A percentile compares a stretch with the other conserved stretches of the same genome.
phyloP scores from a whole-genome alignment of 129 eudicot species.

The Pittosporum tobira region DNA sequence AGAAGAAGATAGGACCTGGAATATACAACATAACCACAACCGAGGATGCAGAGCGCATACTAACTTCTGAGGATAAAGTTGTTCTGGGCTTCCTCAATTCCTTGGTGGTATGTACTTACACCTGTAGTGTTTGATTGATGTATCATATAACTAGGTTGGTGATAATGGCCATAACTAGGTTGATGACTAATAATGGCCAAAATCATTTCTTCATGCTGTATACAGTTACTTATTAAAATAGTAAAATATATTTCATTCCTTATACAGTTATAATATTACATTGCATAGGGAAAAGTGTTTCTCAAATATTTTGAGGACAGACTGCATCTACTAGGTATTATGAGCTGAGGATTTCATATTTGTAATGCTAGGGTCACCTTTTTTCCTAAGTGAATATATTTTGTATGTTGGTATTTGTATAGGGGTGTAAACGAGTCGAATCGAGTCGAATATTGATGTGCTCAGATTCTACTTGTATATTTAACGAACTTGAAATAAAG shows the following conservation, averaged over 20 bases:
- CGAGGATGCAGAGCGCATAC: slow-evolving; percentile 71
- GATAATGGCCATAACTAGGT: not conserved
- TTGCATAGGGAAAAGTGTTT: not conserved
- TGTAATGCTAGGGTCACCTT: too few relatives aligned
- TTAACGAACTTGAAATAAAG: too few relatives aligned
- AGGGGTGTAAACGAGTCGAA: too few relatives aligned
- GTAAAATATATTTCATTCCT: too few relatives aligned
- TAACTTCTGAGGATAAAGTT: slow-evolving; percentile 52
- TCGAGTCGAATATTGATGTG: too few relatives aligned
- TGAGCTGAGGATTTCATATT: too few relatives aligned
- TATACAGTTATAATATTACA: not conserved
- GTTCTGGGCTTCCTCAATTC: slow-evolving; percentile 73
- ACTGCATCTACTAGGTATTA: too few relatives aligned
- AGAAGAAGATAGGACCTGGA: slow-evolving; percentile 81
- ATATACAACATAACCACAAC: slow-evolving; percentile 58
- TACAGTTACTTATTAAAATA: too few relatives aligned
- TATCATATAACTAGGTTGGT: not conserved
- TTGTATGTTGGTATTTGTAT: too few relatives aligned
- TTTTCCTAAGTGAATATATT: too few relatives aligned
- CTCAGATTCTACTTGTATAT: too few relatives aligned
- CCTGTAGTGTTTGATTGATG: slow-evolving; percentile 2
- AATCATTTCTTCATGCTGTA: not conserved
- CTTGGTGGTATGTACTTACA: slow-evolving; percentile 48
- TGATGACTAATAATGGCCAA: not conserved
- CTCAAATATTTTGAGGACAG: too few relatives aligned